These are phyloP conservation scores for Tetraselmis striata DNA, from an alignment of 139 green algal species.

Conservation along the genomic window DNA sequence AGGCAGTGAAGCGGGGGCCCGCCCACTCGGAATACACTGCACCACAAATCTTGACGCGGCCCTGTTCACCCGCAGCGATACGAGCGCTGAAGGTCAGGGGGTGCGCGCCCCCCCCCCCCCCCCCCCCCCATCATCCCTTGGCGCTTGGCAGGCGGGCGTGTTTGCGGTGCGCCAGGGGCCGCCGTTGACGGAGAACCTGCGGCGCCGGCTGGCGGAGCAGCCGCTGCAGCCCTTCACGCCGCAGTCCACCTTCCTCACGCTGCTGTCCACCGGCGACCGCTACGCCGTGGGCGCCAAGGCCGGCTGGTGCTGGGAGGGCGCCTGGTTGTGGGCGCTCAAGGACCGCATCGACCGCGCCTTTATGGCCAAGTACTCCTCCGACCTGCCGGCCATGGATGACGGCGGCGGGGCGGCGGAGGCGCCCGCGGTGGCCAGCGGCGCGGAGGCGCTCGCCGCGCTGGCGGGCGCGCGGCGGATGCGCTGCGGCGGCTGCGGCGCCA, in stretches of 20 bases:
- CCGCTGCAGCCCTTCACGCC: constrained; percentile 66
- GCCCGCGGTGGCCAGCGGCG: constrained; percentile 29
- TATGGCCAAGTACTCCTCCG: constrained; percentile 68
- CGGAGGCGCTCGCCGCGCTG: constrained; percentile 31
- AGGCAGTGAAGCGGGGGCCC: no score
- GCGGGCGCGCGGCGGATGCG: constrained; percentile 50
- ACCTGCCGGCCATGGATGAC: constrained; percentile 34
- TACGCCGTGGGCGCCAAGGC: constrained; percentile 47
- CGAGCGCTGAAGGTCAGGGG: no score
- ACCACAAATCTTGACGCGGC: no score
- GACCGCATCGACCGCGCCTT: constrained; percentile 85
- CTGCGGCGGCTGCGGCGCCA: constrained; percentile 86
- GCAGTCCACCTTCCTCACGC: constrained; percentile 68
- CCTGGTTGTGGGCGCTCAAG: constrained; percentile 82
- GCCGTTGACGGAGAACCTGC: constrained; percentile 79
- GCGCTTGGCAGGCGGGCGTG: constrained; percentile 84
- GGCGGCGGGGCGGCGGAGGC: constrained; percentile 13
- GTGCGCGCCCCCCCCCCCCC: no score
- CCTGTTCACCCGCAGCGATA: no score
- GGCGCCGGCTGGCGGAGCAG: constrained; percentile 47
- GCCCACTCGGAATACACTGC: no score
- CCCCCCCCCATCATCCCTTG: no score
- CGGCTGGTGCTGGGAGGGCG: constrained; percentile 37
- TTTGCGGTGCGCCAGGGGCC: constrained; percentile 87
- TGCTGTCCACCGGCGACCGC: constrained; percentile 66